Percentiles rank a stretch among this genome's conserved stretches.
phyloP scores from a whole-genome alignment of 2,329 filamentous ascomycete species.

The Paracorniculantispora psalliotae region DNA sequence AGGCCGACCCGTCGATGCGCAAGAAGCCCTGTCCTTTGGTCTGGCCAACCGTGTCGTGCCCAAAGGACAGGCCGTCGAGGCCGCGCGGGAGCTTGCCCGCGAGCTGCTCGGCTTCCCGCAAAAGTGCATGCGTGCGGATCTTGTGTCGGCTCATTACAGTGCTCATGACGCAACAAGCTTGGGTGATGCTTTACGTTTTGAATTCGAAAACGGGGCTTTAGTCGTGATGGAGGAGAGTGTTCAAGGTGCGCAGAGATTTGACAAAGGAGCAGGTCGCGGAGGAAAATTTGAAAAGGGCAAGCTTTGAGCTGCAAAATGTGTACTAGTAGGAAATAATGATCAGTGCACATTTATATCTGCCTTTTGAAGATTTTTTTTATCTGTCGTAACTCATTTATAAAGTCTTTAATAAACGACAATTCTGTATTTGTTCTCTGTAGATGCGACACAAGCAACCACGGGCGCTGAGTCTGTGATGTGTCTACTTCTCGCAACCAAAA shows the following conservation, averaged over 20 bases:
- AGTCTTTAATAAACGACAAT: too few species aligned
- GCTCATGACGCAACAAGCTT: constrained; percentile 44
- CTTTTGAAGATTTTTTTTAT: too few species aligned
- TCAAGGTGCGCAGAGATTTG: constrained; percentile 18
- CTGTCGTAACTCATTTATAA: too few species aligned
- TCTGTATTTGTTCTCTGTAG: too few species aligned
- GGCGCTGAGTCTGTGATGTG: too few species aligned
- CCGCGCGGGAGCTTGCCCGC: constrained; percentile 42
- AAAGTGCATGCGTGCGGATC: constrained; percentile 46
- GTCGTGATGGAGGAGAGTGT: constrained; percentile 41
- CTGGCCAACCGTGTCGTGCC: constrained; percentile 48
- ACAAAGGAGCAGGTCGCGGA: constrained; percentile 8
- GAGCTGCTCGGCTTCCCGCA: constrained; percentile 46
- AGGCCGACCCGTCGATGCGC: constrained; percentile 41
- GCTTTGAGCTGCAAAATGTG: not conserved
- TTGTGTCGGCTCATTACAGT: constrained; percentile 43
- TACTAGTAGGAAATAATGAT: not conserved
- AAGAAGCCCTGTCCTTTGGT: constrained; percentile 47
- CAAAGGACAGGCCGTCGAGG: constrained; percentile 44
- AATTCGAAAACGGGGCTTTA: constrained; percentile 39
- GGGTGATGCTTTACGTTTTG: constrained; percentile 44
- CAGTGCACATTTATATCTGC: too few species aligned
- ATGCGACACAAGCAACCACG: too few species aligned
- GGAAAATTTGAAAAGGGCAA: constrained; percentile 10
- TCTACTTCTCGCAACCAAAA: too few species aligned